Base-by-base conservation (phyloP, 2,329 filamentous ascomycete species). In the Cercospora zeina region DNA sequence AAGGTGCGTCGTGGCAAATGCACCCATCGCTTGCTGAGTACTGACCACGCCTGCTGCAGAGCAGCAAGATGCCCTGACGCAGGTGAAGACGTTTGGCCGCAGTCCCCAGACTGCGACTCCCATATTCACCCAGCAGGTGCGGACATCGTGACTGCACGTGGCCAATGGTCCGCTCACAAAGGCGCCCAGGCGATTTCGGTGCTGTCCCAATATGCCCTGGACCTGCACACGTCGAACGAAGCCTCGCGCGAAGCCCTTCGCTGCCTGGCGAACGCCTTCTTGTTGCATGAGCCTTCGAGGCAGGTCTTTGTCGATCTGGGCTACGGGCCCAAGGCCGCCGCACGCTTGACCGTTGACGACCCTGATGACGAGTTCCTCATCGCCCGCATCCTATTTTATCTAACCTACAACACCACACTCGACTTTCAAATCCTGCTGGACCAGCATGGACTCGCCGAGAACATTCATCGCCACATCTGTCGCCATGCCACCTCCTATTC, bases 341-440 rank as follows among this genome's bases (percentile, higher is more conserved):
- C 85, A 60, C 86, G 84, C 65, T 82, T 96, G 45, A 88, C 88
- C 76, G 81, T 78, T 61, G 88, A 91, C 65, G 87, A 82, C 68
- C 82, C 84, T 59, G 92, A 97, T 64, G 89, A 96, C 68, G 93
- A 97, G 72, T 97, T 97, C 75, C 81, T 97, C 1, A 78, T 84
- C 63, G 88, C 88, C n/a, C 85, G 91, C 57, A 85, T 96, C 47
- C 63, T 96, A 14, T 93, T 96, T 70, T 81, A 95, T 10, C 84
- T 87, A 33, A 96, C 91, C 0, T 96, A 96, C 74, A 85, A 85
- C 64, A 88, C 89, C 11, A 84, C 83, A n/a, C 76, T 90, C 65
- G 81, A 91, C 71, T 85, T 92, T 57, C 77, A 82, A 16, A 77
- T 80, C 2, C 81, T 95, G 9, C 84, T 93, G 53, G 82, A 86